phyloP scores from a whole-genome alignment of 2,329 filamentous ascomycete species.

The Apiospora malaysiana region DNA sequence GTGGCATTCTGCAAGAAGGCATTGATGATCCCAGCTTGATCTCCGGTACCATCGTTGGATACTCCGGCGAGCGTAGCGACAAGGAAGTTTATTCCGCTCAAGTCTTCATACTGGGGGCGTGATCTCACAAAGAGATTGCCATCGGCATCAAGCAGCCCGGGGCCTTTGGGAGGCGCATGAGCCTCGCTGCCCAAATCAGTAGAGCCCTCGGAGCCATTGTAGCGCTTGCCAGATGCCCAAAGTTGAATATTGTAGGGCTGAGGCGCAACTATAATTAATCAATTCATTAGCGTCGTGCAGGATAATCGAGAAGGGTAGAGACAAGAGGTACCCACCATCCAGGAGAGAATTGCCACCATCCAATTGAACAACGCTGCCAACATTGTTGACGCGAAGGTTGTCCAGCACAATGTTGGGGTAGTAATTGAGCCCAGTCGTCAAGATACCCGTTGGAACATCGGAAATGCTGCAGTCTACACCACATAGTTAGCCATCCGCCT shows the following conservation, averaged over 20 bases:
- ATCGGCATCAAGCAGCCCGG: constrained; percentile 21
- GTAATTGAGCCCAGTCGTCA: constrained; percentile 50
- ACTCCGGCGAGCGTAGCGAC: constrained; percentile 25
- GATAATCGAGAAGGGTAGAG: not conserved
- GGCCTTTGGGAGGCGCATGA: constrained; percentile 17
- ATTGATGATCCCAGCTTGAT: constrained; percentile 36
- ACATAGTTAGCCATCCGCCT: not conserved
- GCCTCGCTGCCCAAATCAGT: not conserved
- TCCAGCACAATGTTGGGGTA: constrained; percentile 51
- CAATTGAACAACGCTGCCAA: constrained; percentile 24
- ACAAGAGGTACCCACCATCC: not conserved
- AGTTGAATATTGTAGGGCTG: not conserved
- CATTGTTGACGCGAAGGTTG: constrained; percentile 54
- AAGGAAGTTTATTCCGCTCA: constrained; percentile 18
- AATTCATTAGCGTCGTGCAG: not conserved
- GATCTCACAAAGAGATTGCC: constrained; percentile 33
- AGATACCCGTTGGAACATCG: constrained; percentile 55
- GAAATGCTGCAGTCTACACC: constrained; percentile 54
- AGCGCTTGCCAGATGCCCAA: constrained; percentile 6
- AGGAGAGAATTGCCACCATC: constrained; percentile 17
- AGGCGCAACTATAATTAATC: not conserved
- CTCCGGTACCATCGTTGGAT: constrained; percentile 43
- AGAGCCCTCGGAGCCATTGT: not conserved
- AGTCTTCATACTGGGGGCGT: constrained; percentile 44
- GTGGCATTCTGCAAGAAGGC: constrained; percentile 26